Percentiles rank a stretch among this genome's conserved stretches.
Evolutionary conservation across 192 early-diverging fungal genomes (phyloP).

Genomic region (Coemansia sp.): DNA sequence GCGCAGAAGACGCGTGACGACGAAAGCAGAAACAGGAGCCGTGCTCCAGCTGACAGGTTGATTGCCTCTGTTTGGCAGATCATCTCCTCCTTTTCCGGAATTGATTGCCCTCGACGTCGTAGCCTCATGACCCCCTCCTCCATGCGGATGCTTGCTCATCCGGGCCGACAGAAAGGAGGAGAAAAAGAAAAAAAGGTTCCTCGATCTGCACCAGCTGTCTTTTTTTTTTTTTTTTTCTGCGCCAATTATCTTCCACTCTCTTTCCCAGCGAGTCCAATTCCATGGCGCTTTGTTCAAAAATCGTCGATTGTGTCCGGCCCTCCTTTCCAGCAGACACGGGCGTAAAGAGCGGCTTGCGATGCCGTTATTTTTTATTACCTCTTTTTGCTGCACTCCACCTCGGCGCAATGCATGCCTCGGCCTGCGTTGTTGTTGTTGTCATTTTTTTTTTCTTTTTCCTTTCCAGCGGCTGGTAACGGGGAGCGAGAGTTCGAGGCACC

Average conservation of each 20-base stretch:
- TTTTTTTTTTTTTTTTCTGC: not conserved
- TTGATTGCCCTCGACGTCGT: too few relatives aligned
- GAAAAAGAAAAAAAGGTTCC: not conserved
- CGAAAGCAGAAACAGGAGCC: not conserved
- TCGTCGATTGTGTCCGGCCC: too few relatives aligned
- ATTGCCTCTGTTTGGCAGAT: not conserved
- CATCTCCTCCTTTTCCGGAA: not conserved
- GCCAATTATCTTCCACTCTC: too few relatives aligned
- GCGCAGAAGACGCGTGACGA: too few relatives aligned
- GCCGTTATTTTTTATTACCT: too few relatives aligned
- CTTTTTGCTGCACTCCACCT: conserved; percentile 9
- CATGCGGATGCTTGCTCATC: conserved; percentile 1
- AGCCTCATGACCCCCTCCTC: not conserved
- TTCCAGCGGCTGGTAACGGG: conserved; percentile 2
- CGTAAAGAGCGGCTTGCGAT: not conserved
- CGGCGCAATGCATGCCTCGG: conserved; percentile 5
- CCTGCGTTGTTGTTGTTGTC: not conserved
- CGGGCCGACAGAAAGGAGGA: not conserved
- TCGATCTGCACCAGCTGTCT: too few relatives aligned
- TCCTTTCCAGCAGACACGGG: conserved; percentile 4
- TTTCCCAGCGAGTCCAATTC: too few relatives aligned
- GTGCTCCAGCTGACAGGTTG: conserved; percentile 2
- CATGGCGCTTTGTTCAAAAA: too few relatives aligned
- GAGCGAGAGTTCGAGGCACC: not conserved
- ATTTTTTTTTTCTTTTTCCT: conserved; percentile 1